These are phyloP conservation scores for Mimosa bimucronata DNA, from an alignment of 306 rosid genomes.

Conservation along the genomic window DNA sequence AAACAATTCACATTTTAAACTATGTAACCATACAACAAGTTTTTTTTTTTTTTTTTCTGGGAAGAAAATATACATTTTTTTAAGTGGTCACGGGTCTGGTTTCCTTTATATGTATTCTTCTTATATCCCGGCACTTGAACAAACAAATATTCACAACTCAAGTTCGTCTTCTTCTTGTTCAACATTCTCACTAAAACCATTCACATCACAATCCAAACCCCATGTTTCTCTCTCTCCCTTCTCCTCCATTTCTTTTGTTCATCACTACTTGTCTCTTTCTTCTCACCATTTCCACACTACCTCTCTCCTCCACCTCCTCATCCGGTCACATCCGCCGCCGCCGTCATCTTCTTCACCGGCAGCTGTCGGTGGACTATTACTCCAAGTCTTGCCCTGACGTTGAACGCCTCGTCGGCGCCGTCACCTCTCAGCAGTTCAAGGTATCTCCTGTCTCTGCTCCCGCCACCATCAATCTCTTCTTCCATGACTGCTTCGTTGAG, in stretches of 20 bases:
- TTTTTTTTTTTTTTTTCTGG: too few species aligned
- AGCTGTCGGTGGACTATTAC: slow-evolving; percentile 67
- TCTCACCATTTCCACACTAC: slow-evolving; percentile 32
- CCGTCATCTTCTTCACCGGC: slow-evolving; percentile 38
- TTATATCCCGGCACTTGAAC: neutral
- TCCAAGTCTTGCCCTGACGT: slow-evolving; percentile 77
- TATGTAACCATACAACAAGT: too few species aligned
- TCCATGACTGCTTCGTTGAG: slow-evolving; percentile 94
- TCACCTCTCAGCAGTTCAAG: slow-evolving; percentile 83
- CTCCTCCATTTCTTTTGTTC: slow-evolving; percentile 40
- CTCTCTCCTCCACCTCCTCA: slow-evolving; percentile 41
- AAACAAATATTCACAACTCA: slow-evolving; percentile 36
- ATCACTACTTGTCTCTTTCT: slow-evolving; percentile 38
- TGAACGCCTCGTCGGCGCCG: slow-evolving; percentile 67
- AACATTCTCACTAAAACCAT: slow-evolving; percentile 25
- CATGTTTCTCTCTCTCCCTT: slow-evolving; percentile 51
- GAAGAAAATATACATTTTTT: too few species aligned
- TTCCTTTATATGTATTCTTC: slow-evolving; percentile 51
- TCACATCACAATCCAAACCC: slow-evolving; percentile 42
- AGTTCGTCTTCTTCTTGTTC: slow-evolving; percentile 33
- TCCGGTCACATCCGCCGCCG: neutral
- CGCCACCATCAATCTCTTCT: slow-evolving; percentile 89
- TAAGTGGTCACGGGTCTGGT: slow-evolving; percentile 88
- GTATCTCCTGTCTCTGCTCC: slow-evolving; percentile 81
- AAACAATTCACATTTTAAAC: too few species aligned